A percentile compares a stretch with the other conserved stretches of the same genome.
Evolutionary conservation across 306 rosid genomes (phyloP).

Genomic region (Dicorynia guianensis): DNA sequence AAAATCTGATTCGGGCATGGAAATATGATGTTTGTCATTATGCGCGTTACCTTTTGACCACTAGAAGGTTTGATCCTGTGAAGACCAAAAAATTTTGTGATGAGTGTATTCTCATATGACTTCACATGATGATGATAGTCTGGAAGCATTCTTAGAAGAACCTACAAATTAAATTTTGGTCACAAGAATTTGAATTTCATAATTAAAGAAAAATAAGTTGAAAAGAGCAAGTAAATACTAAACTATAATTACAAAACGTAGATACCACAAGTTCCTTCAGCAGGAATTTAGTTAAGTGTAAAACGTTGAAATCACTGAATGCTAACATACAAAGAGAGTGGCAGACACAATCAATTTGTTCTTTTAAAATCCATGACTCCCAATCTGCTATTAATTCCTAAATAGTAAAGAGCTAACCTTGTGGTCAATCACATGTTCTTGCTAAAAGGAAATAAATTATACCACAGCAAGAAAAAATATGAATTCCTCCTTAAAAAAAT

Average conservation of each 20-base stretch:
- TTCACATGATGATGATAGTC: conserved; percentile 94
- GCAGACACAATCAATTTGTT: not conserved
- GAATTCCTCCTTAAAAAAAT: not conserved
- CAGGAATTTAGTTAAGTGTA: not conserved
- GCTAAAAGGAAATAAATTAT: not conserved
- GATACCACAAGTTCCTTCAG: conserved; percentile 12
- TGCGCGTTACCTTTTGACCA: conserved; percentile 84
- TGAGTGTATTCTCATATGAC: conserved; percentile 86
- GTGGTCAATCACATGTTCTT: conserved; percentile 3
- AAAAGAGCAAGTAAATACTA: conserved; percentile 25
- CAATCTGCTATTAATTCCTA: conserved; percentile 1
- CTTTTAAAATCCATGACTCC: conserved; percentile 1
- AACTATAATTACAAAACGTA: conserved; percentile 22
- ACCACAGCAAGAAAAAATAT: not conserved
- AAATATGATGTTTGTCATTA: conserved; percentile 25
- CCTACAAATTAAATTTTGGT: conserved; percentile 63
- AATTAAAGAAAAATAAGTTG: conserved; percentile 2
- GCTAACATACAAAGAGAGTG: no score
- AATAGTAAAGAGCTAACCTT: not conserved
- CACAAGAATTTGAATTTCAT: conserved; percentile 39
- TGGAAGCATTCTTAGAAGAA: conserved; percentile 96
- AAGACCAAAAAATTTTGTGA: conserved; percentile 97
- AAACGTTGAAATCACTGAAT: no score
- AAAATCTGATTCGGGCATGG: conserved; percentile 13
- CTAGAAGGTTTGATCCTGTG: conserved; percentile 97